These are phyloP conservation scores for Strigomonas culicis DNA, from an alignment of 208 protist species.

Conservation along the genomic window DNA sequence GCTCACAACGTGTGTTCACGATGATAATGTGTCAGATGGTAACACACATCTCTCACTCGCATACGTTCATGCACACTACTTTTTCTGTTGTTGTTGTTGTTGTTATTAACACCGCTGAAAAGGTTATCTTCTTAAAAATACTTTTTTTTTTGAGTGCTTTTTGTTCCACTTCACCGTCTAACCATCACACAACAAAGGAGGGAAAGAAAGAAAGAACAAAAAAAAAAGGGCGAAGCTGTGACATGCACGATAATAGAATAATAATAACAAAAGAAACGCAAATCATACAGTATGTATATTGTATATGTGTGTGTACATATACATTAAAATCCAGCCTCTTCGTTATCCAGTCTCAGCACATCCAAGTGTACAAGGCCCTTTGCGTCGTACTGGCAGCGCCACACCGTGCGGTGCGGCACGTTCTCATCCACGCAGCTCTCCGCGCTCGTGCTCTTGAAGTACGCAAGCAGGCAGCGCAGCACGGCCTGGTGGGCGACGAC, in stretches of 20 bases:
- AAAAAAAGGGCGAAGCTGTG: constrained; percentile 14
- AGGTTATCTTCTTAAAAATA: background rate
- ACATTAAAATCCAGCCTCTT: constrained; percentile 26
- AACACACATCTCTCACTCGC: background rate
- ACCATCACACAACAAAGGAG: background rate
- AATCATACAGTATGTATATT: background rate
- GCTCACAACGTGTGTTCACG: no score
- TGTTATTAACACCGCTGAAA: background rate
- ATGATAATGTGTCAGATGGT: no score
- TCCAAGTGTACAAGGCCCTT: constrained; percentile 78
- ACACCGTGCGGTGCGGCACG: constrained; percentile 83
- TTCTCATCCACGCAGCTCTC: constrained; percentile 71
- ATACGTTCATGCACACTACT: background rate
- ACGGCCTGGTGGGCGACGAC: constrained; percentile 87
- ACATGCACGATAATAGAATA: constrained; percentile 12
- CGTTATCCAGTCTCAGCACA: constrained; percentile 57
- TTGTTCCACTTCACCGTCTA: background rate
- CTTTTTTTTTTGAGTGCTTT: background rate
- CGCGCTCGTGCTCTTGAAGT: constrained; percentile 79
- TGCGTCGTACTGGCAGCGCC: constrained; percentile 82
- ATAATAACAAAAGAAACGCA: constrained; percentile 3
- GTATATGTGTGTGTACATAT: background rate
- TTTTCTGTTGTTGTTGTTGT: constrained; percentile 2
- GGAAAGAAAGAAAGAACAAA: constrained; percentile 13
- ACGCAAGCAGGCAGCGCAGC: constrained; percentile 77